A percentile compares a stretch with the other conserved stretches of the same genome.
These are phyloP conservation scores for Zea luxurians DNA, from an alignment of 176 grass and related monocot species.

Conservation along the genomic window DNA sequence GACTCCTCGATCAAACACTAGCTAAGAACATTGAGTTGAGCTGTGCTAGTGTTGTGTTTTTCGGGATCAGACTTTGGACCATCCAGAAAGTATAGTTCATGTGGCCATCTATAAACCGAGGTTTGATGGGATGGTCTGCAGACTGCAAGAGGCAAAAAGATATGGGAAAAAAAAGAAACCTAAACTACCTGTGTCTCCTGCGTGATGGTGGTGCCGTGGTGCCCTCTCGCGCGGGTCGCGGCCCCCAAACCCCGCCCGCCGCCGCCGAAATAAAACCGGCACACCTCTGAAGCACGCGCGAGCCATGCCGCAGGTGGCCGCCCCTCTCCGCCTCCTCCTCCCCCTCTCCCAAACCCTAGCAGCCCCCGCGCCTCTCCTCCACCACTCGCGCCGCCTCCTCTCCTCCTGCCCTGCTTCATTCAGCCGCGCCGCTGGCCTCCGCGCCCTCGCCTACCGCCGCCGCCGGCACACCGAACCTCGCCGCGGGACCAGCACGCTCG, in stretches of 20 bases:
- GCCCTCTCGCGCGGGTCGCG: not conserved
- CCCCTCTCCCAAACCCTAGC: conserved; percentile 53
- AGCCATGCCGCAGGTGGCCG: conserved; percentile 50
- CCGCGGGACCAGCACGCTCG: conserved; percentile 54
- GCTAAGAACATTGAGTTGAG: too few species aligned
- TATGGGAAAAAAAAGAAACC: too few species aligned
- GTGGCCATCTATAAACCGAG: too few species aligned
- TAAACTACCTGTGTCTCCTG: too few species aligned
- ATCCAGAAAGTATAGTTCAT: too few species aligned
- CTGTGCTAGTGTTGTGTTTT: too few species aligned
- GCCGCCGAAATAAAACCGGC: conserved; percentile 33
- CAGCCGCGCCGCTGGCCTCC: conserved; percentile 27
- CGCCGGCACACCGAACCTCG: conserved; percentile 35
- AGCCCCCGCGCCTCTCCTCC: conserved; percentile 47
- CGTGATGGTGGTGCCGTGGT: not conserved
- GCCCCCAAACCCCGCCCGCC: conserved; percentile 40
- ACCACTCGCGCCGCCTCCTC: conserved; percentile 46
- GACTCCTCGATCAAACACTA: too few species aligned
- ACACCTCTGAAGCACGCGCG: not conserved
- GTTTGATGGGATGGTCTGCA: too few species aligned
- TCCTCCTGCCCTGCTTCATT: not conserved
- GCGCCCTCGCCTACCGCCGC: conserved; percentile 38
- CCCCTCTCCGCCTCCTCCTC: conserved; percentile 42
- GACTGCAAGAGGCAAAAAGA: too few species aligned
- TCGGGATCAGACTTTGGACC: too few species aligned